Evolutionary conservation across 805 yeast species (phyloP), one percentile per base, ranked within the genome.

Genomic region (Blastobotrys peoriensis): DNA sequence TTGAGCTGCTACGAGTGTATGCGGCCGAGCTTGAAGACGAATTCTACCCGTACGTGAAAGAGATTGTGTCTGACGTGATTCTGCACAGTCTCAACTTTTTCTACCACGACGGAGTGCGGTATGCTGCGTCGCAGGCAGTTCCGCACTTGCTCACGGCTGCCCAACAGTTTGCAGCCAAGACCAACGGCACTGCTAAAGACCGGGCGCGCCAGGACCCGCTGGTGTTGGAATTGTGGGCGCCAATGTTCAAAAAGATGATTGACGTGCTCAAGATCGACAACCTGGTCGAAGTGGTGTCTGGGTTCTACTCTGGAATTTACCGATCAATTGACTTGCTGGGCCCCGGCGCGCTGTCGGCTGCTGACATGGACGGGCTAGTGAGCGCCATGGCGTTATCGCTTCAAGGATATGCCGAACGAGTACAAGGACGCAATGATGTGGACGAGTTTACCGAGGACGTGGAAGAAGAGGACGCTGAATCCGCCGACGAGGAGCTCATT

Each of bases 91-190:
- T 93, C 45, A 93, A 83, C 60, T 93, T 91, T 62, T 88, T 86
- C 61, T 75, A 89, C 57, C 96, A 88, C 61, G 96, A 88, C 63
- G 96, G 94, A 33, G 98, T 91, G 4, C 79, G 98, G 55, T 86
- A 84, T 21, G 78, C 91, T n/a, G 88, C 96, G 38, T 89, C 96
- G 2, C 75, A 81, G 49, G 74, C 89, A 3, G 78, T 89, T 57
- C 88, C 97, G 2, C 79, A 87, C 3, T 68, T 91, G 43, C 68
- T 93, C 48, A 67, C 76, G 44, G 78, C 86, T 51, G 71, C 82
- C n/a, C 68, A 71, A 47, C 58, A 64, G 3, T 75, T 75, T 2
- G 73, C 75, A n/a, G 68, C 65, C 37, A 78, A 78, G 13, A 71
- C 76, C 17, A 78, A 76, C 4, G 70, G 74, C 19, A 75, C 74